Evolutionary conservation across 495 filamentous ascomycete genomes (phyloP), one percentile per base, ranked within the genome.

Genomic region (Annulohypoxylon maeteangense): DNA sequence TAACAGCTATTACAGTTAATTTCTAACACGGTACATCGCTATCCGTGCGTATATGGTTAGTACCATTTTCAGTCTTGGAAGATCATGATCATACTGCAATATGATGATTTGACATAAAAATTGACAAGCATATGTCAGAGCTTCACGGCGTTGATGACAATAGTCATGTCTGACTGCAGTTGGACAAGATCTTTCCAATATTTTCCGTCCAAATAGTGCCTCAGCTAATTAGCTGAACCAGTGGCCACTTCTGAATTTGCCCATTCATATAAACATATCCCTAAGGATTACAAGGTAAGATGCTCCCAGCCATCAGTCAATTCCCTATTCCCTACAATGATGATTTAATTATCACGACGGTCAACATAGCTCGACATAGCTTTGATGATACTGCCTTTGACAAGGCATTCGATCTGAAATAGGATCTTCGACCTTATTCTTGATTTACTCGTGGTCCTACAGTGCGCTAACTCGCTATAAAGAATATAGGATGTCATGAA

Each of bases 271-370:
- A 5, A 4, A 0, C 0, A 1, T 40, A 1, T 40, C 1, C 12
- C 16, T 16, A 34, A 23, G 3, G 3, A 22, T 56, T 7, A 2
- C 29, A 22, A 72, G 72, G 75, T 76, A 62, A 73, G 72, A 22
- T 29, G 8, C 7, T 20, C 42, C 55, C 27, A 4, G 11, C 27
- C 31, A 23, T 14, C 34, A 20, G 40, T 45, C 22, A 14, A 14
- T 44, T 25, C 14, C 20, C 16, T 14, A 36, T 57, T 45, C 27
- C 63, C 61, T 78, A 70, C 63, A 74, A 84, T 84, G 84, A 92
- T 92, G 91, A 95, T 93, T 90, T 91, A 82, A 67, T 76, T 78
- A 80, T 97, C 93, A 97, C 94, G 93, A 97, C 93, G 93, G 93
- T 97, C 93, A 92, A 90, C 94, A 92, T 95, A 97, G 88, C 89